phyloP scores from a whole-genome alignment of 1,139 yeast species.

The Taiozyma onychis region DNA sequence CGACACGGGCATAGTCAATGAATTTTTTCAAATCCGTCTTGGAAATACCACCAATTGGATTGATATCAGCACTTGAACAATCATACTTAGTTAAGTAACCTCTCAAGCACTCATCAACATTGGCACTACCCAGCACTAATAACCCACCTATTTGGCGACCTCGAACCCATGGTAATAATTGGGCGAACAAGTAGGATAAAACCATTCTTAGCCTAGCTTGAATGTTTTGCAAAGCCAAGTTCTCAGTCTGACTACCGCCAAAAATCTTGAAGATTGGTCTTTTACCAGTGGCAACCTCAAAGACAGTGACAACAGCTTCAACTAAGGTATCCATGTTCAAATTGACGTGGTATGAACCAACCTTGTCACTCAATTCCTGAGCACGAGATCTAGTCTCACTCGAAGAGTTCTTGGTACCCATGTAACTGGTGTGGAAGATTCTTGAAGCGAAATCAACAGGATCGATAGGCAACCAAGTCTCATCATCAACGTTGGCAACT shows the following conservation, averaged over 20 bases:
- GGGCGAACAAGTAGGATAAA: constrained; percentile 86
- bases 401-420: constrained; percentile 96
- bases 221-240: constrained; percentile 88
- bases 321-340: constrained; percentile 88
- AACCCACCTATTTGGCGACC: constrained; percentile 61
- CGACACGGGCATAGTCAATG: constrained; percentile 68
- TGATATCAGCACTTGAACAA: constrained; percentile 93
- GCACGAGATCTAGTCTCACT: constrained; percentile 81
- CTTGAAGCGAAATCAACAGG: constrained; percentile 72
- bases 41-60: constrained; percentile 96
- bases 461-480: constrained; percentile 59
- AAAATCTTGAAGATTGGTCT: constrained; percentile 82
- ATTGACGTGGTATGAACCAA: constrained; percentile 89
- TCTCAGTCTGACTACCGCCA: constrained; percentile 91
- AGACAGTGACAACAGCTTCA: constrained; percentile 62
- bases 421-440: constrained; percentile 83
- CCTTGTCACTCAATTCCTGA: constrained; percentile 61
- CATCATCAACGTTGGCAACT: constrained; percentile 44
- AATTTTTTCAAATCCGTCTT: constrained; percentile 86
- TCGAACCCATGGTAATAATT: constrained; percentile 91
- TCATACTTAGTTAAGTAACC: constrained; percentile 96
- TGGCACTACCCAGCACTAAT: constrained; percentile 90
- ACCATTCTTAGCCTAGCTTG: constrained; percentile 97
- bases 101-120: constrained; percentile 94
- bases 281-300: constrained; percentile 87